Evolutionary conservation across 108 stramenopile genomes (phyloP), one percentile per base, ranked within the genome.

Genomic region (Cyclostephanos tholiformis): DNA sequence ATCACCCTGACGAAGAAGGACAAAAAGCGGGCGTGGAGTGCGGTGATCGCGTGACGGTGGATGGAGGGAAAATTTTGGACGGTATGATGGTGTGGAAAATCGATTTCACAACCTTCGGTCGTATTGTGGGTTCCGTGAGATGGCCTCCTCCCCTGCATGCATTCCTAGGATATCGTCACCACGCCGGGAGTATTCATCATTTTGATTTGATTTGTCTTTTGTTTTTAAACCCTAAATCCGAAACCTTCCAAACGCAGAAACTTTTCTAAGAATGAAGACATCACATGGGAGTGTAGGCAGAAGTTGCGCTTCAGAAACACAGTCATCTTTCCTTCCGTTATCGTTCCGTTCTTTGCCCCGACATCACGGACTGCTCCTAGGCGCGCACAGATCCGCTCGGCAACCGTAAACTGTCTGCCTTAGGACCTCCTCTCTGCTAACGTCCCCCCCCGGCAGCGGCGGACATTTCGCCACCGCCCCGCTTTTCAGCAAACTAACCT

Each of bases 391-490:
- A 35, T 74, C 86, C 14, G 67, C 81, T 22, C 91, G 72, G 59
- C 91, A 92, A 11, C 80, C 74, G 74, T 92, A 92, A 12, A 85
- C 71, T 20, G 90, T 90, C 68, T 90, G 82, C 29, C 74, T 80
- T 12, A 94, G 32, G 49, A 94, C 88, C 56, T 94, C 90, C 43
- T 80, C 89, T 63, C 93, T 77, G n/a, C 83, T 82, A 29, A 74
- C 70, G 23, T 84, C 63, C 4, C 93, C 93, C 19, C 93, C 93
- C 8, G 89, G 87, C 51, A 88, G 57, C 0, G 93, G 90, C 58
- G 93, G 90, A 49, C 82, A 83, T 50, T 70, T 80, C 2, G 84
- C 85, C 49, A 96, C 88, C 22, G 92, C 91, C 6, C 96, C 95
- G 29, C 80, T 84, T 53, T 82, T 90, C 20, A 96, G 46, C 82